phyloP scores from a whole-genome alignment of 495 filamentous ascomycete genomes.

The Penicillium taxi region DNA sequence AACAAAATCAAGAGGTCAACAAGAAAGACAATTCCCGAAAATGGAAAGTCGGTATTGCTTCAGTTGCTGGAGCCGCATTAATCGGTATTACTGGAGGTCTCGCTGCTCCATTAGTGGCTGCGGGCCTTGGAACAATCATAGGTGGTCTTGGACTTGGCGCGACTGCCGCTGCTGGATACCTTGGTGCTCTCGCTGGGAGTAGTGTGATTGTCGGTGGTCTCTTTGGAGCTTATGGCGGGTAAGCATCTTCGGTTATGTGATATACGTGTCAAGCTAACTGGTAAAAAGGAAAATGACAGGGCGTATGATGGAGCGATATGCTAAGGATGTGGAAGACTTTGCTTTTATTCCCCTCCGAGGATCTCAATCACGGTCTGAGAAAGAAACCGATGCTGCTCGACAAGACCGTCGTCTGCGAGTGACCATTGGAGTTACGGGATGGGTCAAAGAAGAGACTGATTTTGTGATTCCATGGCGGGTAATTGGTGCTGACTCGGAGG shows the following conservation, averaged over 20 bases:
- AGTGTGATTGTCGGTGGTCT: conserved; percentile 70
- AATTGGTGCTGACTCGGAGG: conserved; percentile 60
- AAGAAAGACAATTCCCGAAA: conserved; percentile 56
- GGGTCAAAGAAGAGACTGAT: conserved; percentile 65
- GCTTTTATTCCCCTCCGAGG: conserved; percentile 69
- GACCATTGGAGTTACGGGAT: conserved; percentile 75
- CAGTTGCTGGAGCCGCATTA: conserved; percentile 66
- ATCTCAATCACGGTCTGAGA: conserved; percentile 30
- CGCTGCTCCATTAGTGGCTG: conserved; percentile 72
- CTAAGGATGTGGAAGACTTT: conserved; percentile 81
- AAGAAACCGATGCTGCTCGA: conserved; percentile 36
- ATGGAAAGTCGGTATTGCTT: conserved; percentile 78
- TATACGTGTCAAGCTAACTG: no score
- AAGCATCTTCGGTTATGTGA: no score
- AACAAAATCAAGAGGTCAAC: conserved; percentile 58
- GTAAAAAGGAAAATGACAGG: conserved; percentile 78
- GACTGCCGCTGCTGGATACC: conserved; percentile 67
- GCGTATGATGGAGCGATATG: conserved; percentile 81
- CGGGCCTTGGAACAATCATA: conserved; percentile 74
- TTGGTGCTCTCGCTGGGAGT: conserved; percentile 72
- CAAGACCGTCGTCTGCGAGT: conserved; percentile 67
- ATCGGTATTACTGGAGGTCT: conserved; percentile 78
- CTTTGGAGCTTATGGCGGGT: conserved; percentile 84
- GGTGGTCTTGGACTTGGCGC: conserved; percentile 73
- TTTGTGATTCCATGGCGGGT: conserved; percentile 68